A percentile compares a stretch with the other conserved stretches of the same genome.
Evolutionary conservation across 352 stramenopile genomes (phyloP).

Genomic region (Phytophthora foliorum): DNA sequence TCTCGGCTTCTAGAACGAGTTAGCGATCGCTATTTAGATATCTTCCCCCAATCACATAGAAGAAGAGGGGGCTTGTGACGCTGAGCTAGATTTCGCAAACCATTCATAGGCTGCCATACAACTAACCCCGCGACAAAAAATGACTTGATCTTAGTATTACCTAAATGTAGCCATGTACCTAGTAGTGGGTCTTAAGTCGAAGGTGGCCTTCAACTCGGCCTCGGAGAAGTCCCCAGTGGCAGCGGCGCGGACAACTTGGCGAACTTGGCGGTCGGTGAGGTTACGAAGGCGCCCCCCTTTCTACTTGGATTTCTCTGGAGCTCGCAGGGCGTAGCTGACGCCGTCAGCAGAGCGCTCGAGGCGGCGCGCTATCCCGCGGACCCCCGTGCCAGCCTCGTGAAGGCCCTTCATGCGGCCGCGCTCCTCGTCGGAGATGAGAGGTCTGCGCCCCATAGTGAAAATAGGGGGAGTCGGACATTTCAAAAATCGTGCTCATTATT

Average conservation of each 20-base stretch:
- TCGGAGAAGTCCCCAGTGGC: conserved; percentile 3
- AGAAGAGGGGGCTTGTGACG: too few relatives aligned
- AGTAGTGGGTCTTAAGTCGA: conserved; percentile 1
- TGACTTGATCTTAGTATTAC: conserved; percentile 1
- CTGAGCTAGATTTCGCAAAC: too few relatives aligned
- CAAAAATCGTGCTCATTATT: too few relatives aligned
- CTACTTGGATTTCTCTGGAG: neutral
- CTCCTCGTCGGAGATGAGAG: conserved; percentile 1
- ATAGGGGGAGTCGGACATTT: too few relatives aligned
- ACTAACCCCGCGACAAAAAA: conserved; percentile 7
- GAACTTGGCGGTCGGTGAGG: conserved; percentile 3
- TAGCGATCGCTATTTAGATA: too few relatives aligned
- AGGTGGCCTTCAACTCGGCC: conserved; percentile 1
- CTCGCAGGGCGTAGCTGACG: neutral
- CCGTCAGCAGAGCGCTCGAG: neutral
- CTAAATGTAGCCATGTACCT: neutral
- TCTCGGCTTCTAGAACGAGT: too few relatives aligned
- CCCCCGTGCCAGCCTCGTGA: neutral
- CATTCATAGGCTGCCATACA: too few relatives aligned
- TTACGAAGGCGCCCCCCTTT: neutral
- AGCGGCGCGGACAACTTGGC: conserved; percentile 1
- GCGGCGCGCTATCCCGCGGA: conserved; percentile 1
- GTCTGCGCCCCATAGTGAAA: conserved; percentile 5
- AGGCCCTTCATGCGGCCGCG: conserved; percentile 10
- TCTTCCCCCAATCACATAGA: too few relatives aligned